These are phyloP conservation scores for Cryphonectria japonica DNA, from an alignment of 2,329 filamentous ascomycete genomes.

Conservation along the genomic window DNA sequence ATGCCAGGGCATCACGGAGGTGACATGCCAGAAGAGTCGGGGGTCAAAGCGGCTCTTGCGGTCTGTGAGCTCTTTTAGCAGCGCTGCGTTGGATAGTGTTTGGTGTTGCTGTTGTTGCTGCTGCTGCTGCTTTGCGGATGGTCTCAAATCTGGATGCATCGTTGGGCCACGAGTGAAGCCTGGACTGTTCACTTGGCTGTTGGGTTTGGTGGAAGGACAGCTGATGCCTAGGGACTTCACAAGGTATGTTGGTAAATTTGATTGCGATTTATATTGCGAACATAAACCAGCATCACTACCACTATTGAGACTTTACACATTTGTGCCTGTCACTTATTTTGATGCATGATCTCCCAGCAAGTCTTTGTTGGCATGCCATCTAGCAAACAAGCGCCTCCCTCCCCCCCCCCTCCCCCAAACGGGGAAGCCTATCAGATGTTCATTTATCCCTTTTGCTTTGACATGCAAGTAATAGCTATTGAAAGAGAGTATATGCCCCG, in stretches of 20 bases:
- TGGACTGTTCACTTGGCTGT: no score
- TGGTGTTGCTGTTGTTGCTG: background rate
- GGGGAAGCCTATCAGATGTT: background rate
- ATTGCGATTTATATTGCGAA: background rate
- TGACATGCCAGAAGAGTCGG: background rate
- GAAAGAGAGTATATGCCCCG: background rate
- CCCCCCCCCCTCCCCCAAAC: no score
- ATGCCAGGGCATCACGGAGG: conserved; percentile 8
- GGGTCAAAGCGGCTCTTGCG: background rate
- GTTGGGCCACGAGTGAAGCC: background rate
- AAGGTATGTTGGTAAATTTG: background rate
- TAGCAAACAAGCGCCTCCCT: background rate
- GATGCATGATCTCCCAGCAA: background rate
- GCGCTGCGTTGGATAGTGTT: background rate
- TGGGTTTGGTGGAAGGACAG: background rate
- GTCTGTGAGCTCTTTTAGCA: conserved; percentile 9
- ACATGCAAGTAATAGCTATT: background rate
- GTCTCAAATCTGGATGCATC: background rate
- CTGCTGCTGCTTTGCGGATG: background rate
- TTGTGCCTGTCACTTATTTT: background rate
- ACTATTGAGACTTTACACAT: background rate
- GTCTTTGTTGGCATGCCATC: background rate
- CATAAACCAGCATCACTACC: background rate
- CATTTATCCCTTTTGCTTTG: background rate
- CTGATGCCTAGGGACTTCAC: background rate